Base-by-base conservation (phyloP, 345 rosid genomes). In the Trapa bicornis region DNA sequence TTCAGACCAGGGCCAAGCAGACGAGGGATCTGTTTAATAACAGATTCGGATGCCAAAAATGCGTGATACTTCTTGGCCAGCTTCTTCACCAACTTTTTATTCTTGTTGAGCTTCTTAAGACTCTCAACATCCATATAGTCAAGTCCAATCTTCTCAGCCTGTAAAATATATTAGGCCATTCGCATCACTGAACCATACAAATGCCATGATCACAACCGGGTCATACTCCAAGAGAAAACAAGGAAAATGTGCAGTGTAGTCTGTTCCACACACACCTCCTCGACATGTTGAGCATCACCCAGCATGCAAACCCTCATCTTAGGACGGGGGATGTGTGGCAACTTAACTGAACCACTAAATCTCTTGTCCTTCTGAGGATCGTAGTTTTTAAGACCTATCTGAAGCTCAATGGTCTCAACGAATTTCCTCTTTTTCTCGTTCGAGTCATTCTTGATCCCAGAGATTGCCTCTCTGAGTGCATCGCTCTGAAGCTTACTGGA, bases 1-100 rank as follows among this genome's bases (percentile, higher is more conserved):
- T 88, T 88, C 75, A 88, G 88, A 80, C 95, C 95, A 10, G 91
- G 95, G 60, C 95, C 95, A 53, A 88, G 74, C 57, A 88, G 86
- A 80, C 94, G 94, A 14, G 94, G 94, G 70, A 88, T 85, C 84
- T 88, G 94, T 80, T 88, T 88, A 61, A 88, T 88, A 60, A 88
- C 89, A 69, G 95, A 83, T 73, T 88, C 95, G 38, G 95, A 88
- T 43, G 95, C 95, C 66, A 86, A 77, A 73, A 88, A 84, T 67
- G 91, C 95, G 53, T 88, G 95, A 67, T 77, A 88, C 66, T 84
- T 85, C 89, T 88, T 88, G 12, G 95, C 95, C 3, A 88, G 85
- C 73, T 84, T 88, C 81, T 88, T 88, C 16, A 88, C 95, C 77
- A 86, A 78, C 63, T 88, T 88, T 80, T 88, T 88, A 80, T 88